Evolutionary conservation across 331 rosid genomes (phyloP).

Genomic region (Malus hybrid): DNA sequence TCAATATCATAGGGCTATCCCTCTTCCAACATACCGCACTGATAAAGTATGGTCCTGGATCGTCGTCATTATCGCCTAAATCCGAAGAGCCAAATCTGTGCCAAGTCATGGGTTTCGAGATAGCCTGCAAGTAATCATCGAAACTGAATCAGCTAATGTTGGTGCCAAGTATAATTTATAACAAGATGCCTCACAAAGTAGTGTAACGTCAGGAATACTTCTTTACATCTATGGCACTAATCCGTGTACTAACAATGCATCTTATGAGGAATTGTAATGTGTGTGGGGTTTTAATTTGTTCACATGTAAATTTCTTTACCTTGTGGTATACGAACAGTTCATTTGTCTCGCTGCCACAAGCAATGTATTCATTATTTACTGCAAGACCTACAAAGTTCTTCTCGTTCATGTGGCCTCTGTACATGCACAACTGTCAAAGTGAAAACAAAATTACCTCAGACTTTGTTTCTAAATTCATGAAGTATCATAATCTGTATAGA

Average conservation of each 20-base stretch:
- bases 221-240: too few species aligned
- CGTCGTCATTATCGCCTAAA: not conserved
- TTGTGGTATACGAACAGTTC: slow-evolving; percentile 28
- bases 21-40: slow-evolving; percentile 30
- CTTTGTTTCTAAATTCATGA: not conserved
- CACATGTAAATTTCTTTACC: slow-evolving; percentile 1
- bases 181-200: not conserved
- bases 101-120: slow-evolving; percentile 22
- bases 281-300: not conserved
- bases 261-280: not conserved
- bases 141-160: not conserved
- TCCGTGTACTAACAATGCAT: too few species aligned
- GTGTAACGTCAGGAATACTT: too few species aligned
- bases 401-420: slow-evolving; percentile 29
- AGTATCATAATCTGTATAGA: not conserved
- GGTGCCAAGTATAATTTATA: not conserved
- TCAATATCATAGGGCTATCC: slow-evolving; percentile 16
- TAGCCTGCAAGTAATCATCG: slow-evolving; percentile 12
- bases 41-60: slow-evolving; percentile 16
- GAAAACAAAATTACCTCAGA: not conserved
- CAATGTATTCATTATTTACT: slow-evolving; percentile 15
- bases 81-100: slow-evolving; percentile 11
- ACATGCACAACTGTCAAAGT: slow-evolving; percentile 14
- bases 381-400: slow-evolving; percentile 26
- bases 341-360: slow-evolving; percentile 32